Percentiles rank a stretch among this genome's conserved stretches.
These are phyloP conservation scores for Dacryopinax spathularia DNA, from an alignment of 768 basidiomycete genomes.

Conservation along the genomic window DNA sequence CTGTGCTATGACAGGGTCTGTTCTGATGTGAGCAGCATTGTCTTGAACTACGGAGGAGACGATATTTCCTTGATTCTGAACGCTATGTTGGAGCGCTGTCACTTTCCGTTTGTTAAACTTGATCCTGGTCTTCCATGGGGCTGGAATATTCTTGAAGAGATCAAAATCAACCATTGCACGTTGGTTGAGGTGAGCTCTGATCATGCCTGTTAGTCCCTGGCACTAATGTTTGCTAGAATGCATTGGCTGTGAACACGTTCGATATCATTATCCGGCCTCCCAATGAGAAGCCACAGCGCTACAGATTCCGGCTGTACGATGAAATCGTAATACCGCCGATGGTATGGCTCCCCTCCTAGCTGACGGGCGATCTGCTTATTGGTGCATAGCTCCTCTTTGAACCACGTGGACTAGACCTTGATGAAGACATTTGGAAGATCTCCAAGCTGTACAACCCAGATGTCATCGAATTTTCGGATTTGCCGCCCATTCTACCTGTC, in stretches of 20 bases:
- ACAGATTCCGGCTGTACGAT: constrained; percentile 80
- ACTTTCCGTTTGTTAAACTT: constrained; percentile 78
- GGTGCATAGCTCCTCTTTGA: constrained; percentile 76
- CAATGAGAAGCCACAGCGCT: constrained; percentile 66
- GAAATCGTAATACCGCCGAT: constrained; percentile 90
- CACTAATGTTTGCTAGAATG: constrained; percentile 37
- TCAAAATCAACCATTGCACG: constrained; percentile 74
- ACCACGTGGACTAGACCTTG: constrained; percentile 82
- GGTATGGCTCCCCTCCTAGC: constrained; percentile 33
- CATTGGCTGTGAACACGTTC: constrained; percentile 79
- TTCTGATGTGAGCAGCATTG: constrained; percentile 35
- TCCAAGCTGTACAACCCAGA: constrained; percentile 48
- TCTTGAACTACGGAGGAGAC: constrained; percentile 79
- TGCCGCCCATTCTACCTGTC: constrained; percentile 32
- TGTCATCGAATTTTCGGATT: constrained; percentile 57
- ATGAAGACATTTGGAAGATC: constrained; percentile 21
- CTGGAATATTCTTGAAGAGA: constrained; percentile 82
- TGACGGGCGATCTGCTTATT: not conserved
- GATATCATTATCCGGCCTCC: constrained; percentile 78
- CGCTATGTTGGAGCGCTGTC: constrained; percentile 60
- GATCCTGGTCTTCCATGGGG: constrained; percentile 67
- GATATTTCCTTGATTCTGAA: constrained; percentile 86
- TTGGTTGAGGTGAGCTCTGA: constrained; percentile 57
- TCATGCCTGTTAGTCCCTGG: not conserved
- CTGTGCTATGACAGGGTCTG: not conserved